Evolutionary conservation across 306 rosid genomes (phyloP).

Genomic region (Lablab purpureus): DNA sequence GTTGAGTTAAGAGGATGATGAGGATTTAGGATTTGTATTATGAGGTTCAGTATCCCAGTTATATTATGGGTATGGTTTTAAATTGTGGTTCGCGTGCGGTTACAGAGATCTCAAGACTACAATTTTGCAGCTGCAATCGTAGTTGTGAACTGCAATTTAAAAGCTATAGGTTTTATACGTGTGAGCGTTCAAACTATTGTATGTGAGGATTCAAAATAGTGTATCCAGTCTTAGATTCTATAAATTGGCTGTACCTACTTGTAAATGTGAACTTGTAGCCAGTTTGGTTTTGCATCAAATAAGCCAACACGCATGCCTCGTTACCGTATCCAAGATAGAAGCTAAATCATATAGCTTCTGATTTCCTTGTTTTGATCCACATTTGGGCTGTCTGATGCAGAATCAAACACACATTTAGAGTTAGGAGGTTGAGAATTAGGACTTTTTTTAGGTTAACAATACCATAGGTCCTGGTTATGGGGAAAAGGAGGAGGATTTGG

Average conservation of each 20-base stretch:
- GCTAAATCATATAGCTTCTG: neutral
- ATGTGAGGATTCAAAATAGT: conserved; percentile 4
- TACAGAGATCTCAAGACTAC: neutral
- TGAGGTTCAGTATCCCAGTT: neutral
- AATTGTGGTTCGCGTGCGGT: neutral
- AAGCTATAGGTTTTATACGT: neutral
- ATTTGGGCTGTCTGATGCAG: neutral
- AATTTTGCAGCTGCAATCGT: neutral
- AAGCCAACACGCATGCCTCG: neutral
- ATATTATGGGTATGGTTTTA: neutral
- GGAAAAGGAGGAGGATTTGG: neutral
- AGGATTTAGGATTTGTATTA: neutral
- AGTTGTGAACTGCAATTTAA: neutral
- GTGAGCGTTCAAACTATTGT: no score
- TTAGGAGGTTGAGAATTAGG: neutral
- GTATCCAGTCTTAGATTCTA: neutral
- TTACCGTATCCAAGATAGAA: neutral
- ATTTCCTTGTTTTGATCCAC: neutral
- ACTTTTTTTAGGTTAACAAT: neutral
- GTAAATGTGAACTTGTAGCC: neutral
- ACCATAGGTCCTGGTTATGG: conserved; percentile 16
- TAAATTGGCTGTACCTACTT: neutral
- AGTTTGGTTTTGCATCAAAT: neutral
- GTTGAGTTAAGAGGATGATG: neutral
- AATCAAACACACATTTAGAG: neutral